Evolutionary conservation across 202 grass and related monocot species (phyloP), one percentile per base, ranked within the genome.

Genomic region (Saccharum hybrid): DNA sequence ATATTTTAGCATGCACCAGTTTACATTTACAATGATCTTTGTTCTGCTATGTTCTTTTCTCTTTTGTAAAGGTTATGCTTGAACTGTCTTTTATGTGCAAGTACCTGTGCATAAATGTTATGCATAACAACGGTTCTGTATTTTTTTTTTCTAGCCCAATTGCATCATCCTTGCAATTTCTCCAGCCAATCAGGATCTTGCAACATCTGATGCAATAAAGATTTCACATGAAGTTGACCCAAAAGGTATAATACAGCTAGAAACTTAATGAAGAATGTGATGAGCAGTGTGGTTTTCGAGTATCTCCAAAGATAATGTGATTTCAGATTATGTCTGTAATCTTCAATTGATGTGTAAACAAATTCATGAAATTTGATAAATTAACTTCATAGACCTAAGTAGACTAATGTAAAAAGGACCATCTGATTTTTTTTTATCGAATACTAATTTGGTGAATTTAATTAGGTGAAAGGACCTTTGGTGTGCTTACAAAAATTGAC

Each of bases 201-300:
- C 94, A 71, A 97, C 94, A 82, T 97, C 92, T 76, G 94, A 97
- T 89, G 94, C 94, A 69, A 97, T 97, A 77, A 97, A 97, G 81
- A 94, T 97, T 83, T 97, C 88, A 71, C 88, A 90, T 64, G 94
- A 97, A 91, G 86, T 97, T 77, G 94, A 94, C 49, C 92, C 92
- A 49, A 97, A 94, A 89, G 92, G 94, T 75, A 75, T 9, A 34
- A 73, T 73, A 51, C 43, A 49, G 14, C 7, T 33, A 51, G 0
- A 4, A 31, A 31, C 45, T 51, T 51, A 33, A 33, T 72, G 23
- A 31, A 72, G 70, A 72, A 51, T 72, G 23, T 31, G 70, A 51
- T 73, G 23, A 30, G 21, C 45, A 15, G 41, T 31, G 41, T 72
- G 21, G 6, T 48, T 72, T 72, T 71, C 0, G 0, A 48, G 14